Evolutionary conservation across 202 grass and related monocot species (phyloP).

Genomic region (Carex arenaria): DNA sequence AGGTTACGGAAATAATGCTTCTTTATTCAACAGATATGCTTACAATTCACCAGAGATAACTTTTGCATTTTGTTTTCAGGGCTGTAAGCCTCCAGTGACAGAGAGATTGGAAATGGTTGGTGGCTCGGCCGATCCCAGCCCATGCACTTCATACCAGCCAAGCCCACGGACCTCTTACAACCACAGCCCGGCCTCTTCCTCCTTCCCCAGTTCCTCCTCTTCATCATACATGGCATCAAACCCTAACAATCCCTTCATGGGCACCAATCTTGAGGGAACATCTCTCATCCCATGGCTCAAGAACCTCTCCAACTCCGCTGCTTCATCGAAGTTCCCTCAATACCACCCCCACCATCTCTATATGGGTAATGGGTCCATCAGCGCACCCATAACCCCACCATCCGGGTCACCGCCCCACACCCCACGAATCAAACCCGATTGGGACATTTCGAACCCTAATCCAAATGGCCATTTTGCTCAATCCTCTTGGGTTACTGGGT

Average conservation of each 20-base stretch:
- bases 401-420: constrained; percentile 35
- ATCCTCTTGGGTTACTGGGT: constrained; percentile 22
- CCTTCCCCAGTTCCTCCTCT: constrained; percentile 49
- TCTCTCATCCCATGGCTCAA: constrained; percentile 54
- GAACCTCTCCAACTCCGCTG: constrained; percentile 25
- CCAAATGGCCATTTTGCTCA: background rate
- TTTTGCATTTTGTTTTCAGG: constrained; percentile 28
- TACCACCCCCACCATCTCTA: constrained; percentile 26
- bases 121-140: constrained; percentile 39
- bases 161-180: constrained; percentile 45
- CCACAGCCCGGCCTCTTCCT: constrained; percentile 40
- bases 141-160: constrained; percentile 49
- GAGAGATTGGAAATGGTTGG: constrained; percentile 40
- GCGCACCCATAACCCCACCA: constrained; percentile 57
- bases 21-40: background rate
- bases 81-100: constrained; percentile 30
- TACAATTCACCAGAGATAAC: background rate
- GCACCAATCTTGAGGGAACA: constrained; percentile 20
- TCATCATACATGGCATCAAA: constrained; percentile 49
- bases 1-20: background rate
- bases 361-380: constrained; percentile 33
- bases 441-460: constrained; percentile 19
- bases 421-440: constrained; percentile 28
- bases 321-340: constrained; percentile 36
- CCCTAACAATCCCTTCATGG: constrained; percentile 14